phyloP scores from a whole-genome alignment of 106 monocot species.

The Chionographis japonica region DNA sequence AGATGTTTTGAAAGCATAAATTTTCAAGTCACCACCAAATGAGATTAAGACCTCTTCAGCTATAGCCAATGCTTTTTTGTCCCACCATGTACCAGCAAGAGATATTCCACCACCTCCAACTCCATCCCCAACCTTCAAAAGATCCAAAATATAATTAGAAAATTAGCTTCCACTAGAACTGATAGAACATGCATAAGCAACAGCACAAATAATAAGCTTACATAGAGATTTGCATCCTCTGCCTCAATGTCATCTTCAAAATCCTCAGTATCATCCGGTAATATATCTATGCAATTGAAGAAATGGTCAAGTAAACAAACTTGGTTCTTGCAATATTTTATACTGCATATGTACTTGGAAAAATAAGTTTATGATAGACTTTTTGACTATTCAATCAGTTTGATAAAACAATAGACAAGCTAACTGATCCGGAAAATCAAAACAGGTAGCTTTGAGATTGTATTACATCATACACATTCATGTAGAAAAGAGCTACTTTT shows the following conservation, averaged over 20 bases:
- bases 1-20: constrained; percentile 92
- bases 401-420: too few species aligned
- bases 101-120: constrained; percentile 84
- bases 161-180: not conserved
- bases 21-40: constrained; percentile 69
- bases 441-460: too few species aligned
- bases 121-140: constrained; percentile 78
- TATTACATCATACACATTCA: too few species aligned
- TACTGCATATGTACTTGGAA: too few species aligned
- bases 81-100: constrained; percentile 78
- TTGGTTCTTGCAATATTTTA: not conserved
- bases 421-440: too few species aligned
- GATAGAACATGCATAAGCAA: not conserved
- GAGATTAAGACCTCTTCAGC: constrained; percentile 70
- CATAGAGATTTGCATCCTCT: constrained; percentile 34
- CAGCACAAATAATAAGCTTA: constrained; percentile 20
- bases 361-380: too few species aligned
- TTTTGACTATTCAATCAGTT: too few species aligned
- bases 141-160: constrained; percentile 1
- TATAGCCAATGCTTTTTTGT: constrained; percentile 70
- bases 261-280: constrained; percentile 44
- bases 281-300: constrained; percentile 35
- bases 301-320: not conserved
- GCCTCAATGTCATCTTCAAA: constrained; percentile 62
- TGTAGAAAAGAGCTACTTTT: too few species aligned